Conservation (phyloP, 192 early-diverging fungal genomes). For the Entomortierella chlamydospora region DNA sequence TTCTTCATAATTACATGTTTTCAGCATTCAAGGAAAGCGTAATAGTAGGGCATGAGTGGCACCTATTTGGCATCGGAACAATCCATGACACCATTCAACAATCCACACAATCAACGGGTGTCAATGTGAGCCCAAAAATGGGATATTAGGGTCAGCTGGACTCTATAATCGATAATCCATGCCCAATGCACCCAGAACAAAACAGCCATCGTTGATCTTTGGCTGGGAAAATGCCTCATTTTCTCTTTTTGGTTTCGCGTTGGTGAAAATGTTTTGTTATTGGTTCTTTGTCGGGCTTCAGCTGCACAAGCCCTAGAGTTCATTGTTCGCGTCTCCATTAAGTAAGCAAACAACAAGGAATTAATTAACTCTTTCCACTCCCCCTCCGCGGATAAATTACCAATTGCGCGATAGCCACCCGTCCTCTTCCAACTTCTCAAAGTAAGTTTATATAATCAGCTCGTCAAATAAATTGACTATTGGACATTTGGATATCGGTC, state of each 20-base stretch:
- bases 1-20: not conserved
- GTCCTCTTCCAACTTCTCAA: slow-evolving; percentile 51
- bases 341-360: not conserved
- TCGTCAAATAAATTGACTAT: not conserved
- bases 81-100: not conserved
- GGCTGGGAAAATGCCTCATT: too few relatives aligned
- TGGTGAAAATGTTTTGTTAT: too few relatives aligned
- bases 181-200: too few relatives aligned
- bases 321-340: not conserved
- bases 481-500: too few relatives aligned
- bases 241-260: too few relatives aligned
- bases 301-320: too few relatives aligned
- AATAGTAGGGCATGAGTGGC: not conserved
- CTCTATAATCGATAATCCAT: too few relatives aligned
- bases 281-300: too few relatives aligned
- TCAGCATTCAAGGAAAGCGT: too few relatives aligned
- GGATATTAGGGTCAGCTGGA: slow-evolving; percentile 20
- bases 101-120: not conserved
- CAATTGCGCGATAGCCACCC: slow-evolving; percentile 29
- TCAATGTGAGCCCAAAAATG: slow-evolving; percentile 8
- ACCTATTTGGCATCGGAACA: not conserved
- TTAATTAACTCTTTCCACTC: not conserved
- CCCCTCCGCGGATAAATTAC: not conserved
- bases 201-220: too few relatives aligned
- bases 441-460: not conserved